Conservation (phyloP, 371 early-diverging fungal species). For the Circinella umbellata region DNA sequence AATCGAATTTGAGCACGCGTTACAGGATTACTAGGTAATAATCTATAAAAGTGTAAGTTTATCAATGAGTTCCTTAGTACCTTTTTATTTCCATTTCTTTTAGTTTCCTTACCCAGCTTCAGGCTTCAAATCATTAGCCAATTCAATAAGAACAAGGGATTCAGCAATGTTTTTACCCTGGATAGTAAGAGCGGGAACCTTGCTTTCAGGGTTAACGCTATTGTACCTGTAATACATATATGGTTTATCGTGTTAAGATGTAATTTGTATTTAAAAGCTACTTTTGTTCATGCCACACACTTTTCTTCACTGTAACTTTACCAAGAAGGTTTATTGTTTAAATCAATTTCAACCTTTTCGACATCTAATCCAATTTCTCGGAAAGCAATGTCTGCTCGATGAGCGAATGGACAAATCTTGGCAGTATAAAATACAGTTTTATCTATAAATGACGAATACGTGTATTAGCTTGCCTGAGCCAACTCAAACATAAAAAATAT, state of each 20-base stretch:
- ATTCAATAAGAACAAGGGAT: conserved; percentile 56
- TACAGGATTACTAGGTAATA: conserved; percentile 49
- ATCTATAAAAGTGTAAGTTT: conserved; percentile 18
- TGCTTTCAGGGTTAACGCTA: conserved; percentile 54
- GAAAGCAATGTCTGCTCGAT: conserved; percentile 63
- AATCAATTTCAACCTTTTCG: conserved; percentile 61
- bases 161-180: conserved; percentile 51
- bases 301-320: conserved; percentile 7
- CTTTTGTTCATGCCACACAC: too few relatives aligned
- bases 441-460: background rate
- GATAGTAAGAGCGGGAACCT: conserved; percentile 54
- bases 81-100: background rate
- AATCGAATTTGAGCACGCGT: conserved; percentile 56
- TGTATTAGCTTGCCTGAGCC: too few relatives aligned
- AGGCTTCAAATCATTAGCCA: conserved; percentile 51
- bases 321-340: conserved; percentile 69
- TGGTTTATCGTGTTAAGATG: too few relatives aligned
- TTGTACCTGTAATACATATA: conserved; percentile 35
- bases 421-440: conserved; percentile 57
- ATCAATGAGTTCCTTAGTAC: background rate
- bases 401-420: conserved; percentile 67
- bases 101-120: conserved; percentile 47
- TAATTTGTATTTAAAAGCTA: too few relatives aligned
- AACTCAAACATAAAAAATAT: background rate
- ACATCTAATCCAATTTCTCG: conserved; percentile 52